Base-by-base conservation (phyloP, 2,329 filamentous ascomycete species). In the Fusarium mundagurra region DNA sequence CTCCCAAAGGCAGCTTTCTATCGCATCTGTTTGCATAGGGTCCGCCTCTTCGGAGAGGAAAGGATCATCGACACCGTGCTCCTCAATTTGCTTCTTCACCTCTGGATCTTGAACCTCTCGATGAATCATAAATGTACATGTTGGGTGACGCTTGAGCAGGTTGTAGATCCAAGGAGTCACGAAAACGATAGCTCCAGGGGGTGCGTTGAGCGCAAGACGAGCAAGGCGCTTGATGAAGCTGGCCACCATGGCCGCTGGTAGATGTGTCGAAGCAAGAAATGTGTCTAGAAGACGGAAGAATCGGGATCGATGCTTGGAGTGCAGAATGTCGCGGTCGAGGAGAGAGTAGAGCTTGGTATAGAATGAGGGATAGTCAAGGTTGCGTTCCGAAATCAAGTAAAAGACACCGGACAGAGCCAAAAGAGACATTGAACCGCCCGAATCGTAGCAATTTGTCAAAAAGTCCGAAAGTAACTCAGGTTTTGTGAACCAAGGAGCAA, bases 151-250 rank as follows among this genome's bases (percentile, higher is more conserved):
- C 83, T 94, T 96, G 81, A 99, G 88, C 76, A 98, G 88, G 83
- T 99, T 99, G 86, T 99, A 99, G 59, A 96, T 92, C 91, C 94
- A 98, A 2, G 96, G 97, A 16, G 98, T 88, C 51, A 98, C 91
- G 61, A 92, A 92, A 22, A 98, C 95, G 61, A 98, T 93, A 36
- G 94, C 95, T 39, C 94, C 91, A 5, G 97, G 96, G 6, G 97
- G 96, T 0, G 94, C 95, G 79, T 94, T 92, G n/a, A 99, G 88
- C 22, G 94, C 90, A 43, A 98, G 87, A 60, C 96, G 89, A 8
- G 95, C 91, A 14, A 99, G 88, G n/a, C 94, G 90, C 84, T 99
- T 99, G 85, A 99, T 92, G 83, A 99, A 99, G 83, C 95, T 98
- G 18, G 96, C 96, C 5, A 99, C 94, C 44, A 99, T 87, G 8